Percentiles rank a stretch among this genome's conserved stretches.
Evolutionary conservation across 306 rosid genomes (phyloP).

Genomic region (Cercis canadensis): DNA sequence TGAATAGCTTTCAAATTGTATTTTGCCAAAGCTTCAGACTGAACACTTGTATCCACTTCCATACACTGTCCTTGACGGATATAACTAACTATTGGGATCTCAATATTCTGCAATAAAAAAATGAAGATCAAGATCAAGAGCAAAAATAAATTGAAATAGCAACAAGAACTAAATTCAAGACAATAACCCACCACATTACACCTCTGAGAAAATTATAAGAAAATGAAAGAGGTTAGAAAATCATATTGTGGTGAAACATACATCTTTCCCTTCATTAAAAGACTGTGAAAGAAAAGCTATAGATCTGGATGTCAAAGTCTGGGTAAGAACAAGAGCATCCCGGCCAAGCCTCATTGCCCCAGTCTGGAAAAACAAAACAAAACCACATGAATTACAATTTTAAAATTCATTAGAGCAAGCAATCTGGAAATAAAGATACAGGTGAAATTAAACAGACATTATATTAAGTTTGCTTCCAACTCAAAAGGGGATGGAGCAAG

Average conservation of each 20-base stretch:
- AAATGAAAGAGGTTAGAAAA: not conserved
- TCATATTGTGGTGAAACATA: constrained; percentile 22
- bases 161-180: constrained; percentile 16
- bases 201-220: not conserved
- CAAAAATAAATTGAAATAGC: constrained; percentile 9
- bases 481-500: constrained; percentile 18
- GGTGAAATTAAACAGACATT: not conserved
- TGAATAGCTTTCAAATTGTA: constrained; percentile 58
- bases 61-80: constrained; percentile 49
- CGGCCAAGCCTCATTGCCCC: constrained; percentile 72
- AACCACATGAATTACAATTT: constrained; percentile 13
- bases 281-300: constrained; percentile 70
- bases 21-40: constrained; percentile 50
- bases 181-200: not conserved
- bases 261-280: constrained; percentile 63
- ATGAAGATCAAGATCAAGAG: constrained; percentile 3
- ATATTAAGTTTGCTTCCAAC: constrained; percentile 20
- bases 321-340: constrained; percentile 65
- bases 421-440: constrained; percentile 8
- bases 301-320: constrained; percentile 60
- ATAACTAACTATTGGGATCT: constrained; percentile 62
- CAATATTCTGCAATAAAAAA: constrained; percentile 57
- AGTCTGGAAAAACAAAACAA: constrained; percentile 43
- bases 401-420: constrained; percentile 19
- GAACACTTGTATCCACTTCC: constrained; percentile 56